Conservation (phyloP, 306 rosid species). For the Castanea mollissima region DNA sequence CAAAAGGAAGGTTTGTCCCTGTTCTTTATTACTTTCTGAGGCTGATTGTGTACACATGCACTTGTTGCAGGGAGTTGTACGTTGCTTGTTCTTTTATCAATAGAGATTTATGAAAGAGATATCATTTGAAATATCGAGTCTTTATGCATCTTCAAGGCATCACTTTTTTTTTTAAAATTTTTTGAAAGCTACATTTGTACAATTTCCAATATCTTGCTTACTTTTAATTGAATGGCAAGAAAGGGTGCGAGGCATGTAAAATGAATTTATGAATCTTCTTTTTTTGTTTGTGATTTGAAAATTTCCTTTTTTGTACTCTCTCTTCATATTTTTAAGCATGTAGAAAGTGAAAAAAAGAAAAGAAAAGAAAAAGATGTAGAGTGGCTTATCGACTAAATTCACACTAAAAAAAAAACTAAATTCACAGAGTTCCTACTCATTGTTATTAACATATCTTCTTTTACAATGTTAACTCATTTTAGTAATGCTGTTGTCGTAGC, state of each 20-base stretch:
- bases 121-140: conserved; percentile 9
- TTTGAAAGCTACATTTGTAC: background rate
- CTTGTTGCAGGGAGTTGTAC: background rate
- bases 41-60: background rate
- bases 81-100: background rate
- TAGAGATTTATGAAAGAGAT: conserved; percentile 1
- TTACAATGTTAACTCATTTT: too few species aligned
- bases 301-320: too few species aligned
- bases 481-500: too few species aligned
- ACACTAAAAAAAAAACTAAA: too few species aligned
- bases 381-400: too few species aligned
- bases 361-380: too few species aligned
- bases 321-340: too few species aligned
- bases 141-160: background rate
- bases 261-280: background rate
- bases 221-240: background rate
- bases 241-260: background rate
- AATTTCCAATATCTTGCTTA: background rate
- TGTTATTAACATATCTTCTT: too few species aligned
- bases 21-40: conserved; percentile 8
- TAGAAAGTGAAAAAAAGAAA: too few species aligned
- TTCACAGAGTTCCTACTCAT: too few species aligned
- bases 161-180: background rate
- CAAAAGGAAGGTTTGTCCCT: conserved; percentile 42
- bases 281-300: too few species aligned